Percentiles rank a stretch among this genome's conserved stretches.
Conservation (phyloP, 805 yeast genomes). For the Candida rishiriensis region DNA sequence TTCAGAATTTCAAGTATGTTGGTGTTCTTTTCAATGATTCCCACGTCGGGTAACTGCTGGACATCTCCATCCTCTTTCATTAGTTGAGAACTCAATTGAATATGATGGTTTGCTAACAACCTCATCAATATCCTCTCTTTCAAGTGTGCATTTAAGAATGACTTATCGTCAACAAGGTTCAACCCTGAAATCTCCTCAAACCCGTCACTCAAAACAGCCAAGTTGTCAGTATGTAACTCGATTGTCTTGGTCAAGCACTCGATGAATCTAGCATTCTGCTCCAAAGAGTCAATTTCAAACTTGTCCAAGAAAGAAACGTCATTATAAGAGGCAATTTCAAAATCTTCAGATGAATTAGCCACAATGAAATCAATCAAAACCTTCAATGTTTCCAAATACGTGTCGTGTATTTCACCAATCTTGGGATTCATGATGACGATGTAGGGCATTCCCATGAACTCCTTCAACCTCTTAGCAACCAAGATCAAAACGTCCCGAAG, state of each 20-base stretch:
- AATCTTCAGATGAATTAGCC: slow-evolving; percentile 25
- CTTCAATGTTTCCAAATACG: slow-evolving; percentile 67
- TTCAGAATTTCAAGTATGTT: slow-evolving; percentile 59
- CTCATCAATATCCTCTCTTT: slow-evolving; percentile 85
- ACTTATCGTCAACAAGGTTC: slow-evolving; percentile 23
- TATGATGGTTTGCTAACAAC: slow-evolving; percentile 80
- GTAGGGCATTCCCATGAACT: slow-evolving; percentile 74
- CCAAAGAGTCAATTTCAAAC: slow-evolving; percentile 38
- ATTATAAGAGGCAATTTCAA: slow-evolving; percentile 14
- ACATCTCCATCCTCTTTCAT: slow-evolving; percentile 33
- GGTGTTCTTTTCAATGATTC: slow-evolving; percentile 62
- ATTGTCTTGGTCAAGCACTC: slow-evolving; percentile 53
- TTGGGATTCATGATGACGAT: slow-evolving; percentile 83
- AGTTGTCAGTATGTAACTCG: slow-evolving; percentile 77
- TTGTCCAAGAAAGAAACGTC: slow-evolving; percentile 21
- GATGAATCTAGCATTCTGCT: slow-evolving; percentile 53
- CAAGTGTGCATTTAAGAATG: slow-evolving; percentile 70
- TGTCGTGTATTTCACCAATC: slow-evolving; percentile 68
- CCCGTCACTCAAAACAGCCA: slow-evolving; percentile 79
- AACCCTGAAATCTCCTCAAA: slow-evolving; percentile 51
- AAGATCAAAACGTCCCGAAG: slow-evolving; percentile 51
- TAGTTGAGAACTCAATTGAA: slow-evolving; percentile 47
- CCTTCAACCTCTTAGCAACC: slow-evolving; percentile 67
- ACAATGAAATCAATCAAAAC: slow-evolving; percentile 39
- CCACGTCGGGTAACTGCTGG: slow-evolving; percentile 45